phyloP scores from a whole-genome alignment of 1,139 yeast genomes.

The Pichia kudriavzevii region DNA sequence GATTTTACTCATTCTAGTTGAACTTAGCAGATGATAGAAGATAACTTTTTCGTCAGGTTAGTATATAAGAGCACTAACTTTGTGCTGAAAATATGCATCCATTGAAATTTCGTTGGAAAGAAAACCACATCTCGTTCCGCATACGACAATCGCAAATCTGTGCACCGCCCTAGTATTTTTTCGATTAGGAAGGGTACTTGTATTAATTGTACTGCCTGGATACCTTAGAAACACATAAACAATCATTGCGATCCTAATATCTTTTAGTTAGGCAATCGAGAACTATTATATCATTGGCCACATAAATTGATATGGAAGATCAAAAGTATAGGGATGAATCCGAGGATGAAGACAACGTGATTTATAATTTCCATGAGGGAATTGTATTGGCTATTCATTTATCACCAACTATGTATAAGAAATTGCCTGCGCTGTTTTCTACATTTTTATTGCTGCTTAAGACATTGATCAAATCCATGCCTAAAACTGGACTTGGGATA shows the following conservation, averaged over 20 bases:
- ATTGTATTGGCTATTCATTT: slow-evolving; percentile 56
- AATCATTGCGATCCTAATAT: too few species aligned
- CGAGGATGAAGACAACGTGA: slow-evolving; percentile 14
- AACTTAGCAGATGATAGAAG: too few species aligned
- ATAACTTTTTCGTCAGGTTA: too few species aligned
- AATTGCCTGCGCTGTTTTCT: slow-evolving; percentile 44
- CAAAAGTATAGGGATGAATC: slow-evolving; percentile 4
- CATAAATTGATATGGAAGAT: background rate
- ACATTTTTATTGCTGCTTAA: slow-evolving; percentile 50
- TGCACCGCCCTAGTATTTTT: too few species aligned
- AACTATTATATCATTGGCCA: background rate
- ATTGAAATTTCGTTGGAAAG: too few species aligned
- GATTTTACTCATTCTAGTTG: slow-evolving; percentile 36
- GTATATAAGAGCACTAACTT: too few species aligned
- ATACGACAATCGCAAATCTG: background rate
- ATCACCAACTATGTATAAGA: slow-evolving; percentile 41
- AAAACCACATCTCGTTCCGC: too few species aligned
- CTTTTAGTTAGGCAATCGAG: too few species aligned
- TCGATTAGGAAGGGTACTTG: too few species aligned
- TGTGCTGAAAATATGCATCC: too few species aligned
- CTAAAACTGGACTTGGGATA: slow-evolving; percentile 61
- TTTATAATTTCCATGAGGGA: slow-evolving; percentile 63
- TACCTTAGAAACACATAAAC: too few species aligned
- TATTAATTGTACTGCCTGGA: too few species aligned
- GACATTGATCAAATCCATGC: slow-evolving; percentile 50